These are phyloP conservation scores for Candida coleopterorum DNA, from an alignment of 805 yeast species.

Conservation along the genomic window DNA sequence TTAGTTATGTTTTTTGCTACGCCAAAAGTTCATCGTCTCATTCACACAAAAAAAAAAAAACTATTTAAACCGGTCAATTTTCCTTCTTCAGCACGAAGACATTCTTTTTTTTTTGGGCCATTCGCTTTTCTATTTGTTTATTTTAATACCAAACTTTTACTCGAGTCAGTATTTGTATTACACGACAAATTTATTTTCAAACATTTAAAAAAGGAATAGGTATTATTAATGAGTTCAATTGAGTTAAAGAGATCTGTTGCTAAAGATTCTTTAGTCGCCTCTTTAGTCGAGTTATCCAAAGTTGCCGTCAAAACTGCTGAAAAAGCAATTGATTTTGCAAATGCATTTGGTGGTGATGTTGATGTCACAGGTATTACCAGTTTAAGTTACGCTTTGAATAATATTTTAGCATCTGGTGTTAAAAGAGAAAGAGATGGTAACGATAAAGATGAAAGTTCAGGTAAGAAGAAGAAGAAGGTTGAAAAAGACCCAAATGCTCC, in stretches of 20 bases:
- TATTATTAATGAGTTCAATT: not conserved
- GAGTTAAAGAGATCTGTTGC: constrained; percentile 13
- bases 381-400: constrained; percentile 34
- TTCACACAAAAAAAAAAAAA: constrained; percentile 1
- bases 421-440: constrained; percentile 8
- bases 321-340: constrained; percentile 74
- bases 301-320: constrained; percentile 84
- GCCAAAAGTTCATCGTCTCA: no score
- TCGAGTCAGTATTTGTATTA: no score
- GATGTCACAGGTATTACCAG: constrained; percentile 32
- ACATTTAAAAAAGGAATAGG: no score
- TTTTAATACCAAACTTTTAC: no score
- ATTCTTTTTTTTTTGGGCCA: no score
- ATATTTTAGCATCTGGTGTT: constrained; percentile 23
- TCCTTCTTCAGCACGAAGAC: no score
- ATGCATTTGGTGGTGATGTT: constrained; percentile 38
- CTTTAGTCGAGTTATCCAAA: constrained; percentile 75
- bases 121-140: no score
- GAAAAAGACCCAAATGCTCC: constrained; percentile 89
- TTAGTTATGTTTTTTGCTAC: not conserved
- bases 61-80: not conserved
- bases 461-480: constrained; percentile 44
- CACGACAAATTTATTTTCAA: no score
- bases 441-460: constrained; percentile 2
- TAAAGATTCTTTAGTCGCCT: constrained; percentile 48